Percentiles rank a stretch among this genome's conserved stretches.
These are phyloP conservation scores for Candida tetrigidarum DNA, from an alignment of 1,139 yeast species.

Conservation along the genomic window DNA sequence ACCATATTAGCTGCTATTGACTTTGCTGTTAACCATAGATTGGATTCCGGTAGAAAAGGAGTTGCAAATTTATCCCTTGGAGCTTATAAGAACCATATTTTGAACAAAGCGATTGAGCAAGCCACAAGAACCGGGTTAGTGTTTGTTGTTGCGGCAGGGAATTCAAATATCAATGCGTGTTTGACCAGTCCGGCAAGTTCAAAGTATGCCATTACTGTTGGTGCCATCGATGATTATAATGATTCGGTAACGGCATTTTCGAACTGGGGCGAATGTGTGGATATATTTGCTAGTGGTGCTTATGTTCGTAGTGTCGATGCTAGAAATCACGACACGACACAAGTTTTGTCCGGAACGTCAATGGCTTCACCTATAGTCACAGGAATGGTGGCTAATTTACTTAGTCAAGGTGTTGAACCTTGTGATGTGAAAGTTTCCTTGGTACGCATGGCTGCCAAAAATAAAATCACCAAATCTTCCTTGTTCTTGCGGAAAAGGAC, in stretches of 20 bases:
- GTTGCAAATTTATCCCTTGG: slow-evolving; percentile 87
- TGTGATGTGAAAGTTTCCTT: slow-evolving; percentile 42
- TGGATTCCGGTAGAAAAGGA: slow-evolving; percentile 47
- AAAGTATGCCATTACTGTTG: slow-evolving; percentile 73
- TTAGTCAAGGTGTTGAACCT: slow-evolving; percentile 61
- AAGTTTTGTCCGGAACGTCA: slow-evolving; percentile 76
- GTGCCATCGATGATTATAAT: slow-evolving; percentile 77
- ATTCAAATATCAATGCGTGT: slow-evolving; percentile 78
- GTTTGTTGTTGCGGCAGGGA: slow-evolving; percentile 91
- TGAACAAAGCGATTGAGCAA: slow-evolving; percentile 75
- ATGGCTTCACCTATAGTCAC: slow-evolving; percentile 86
- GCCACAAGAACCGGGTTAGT: slow-evolving; percentile 73
- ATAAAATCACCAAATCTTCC: slow-evolving; percentile 39
- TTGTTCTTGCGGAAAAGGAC: slow-evolving; percentile 34
- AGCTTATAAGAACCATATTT: slow-evolving; percentile 62
- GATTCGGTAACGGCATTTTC: slow-evolving; percentile 76
- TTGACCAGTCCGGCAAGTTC: slow-evolving; percentile 82
- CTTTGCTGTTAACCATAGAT: slow-evolving; percentile 66
- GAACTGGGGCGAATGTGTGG: slow-evolving; percentile 90
- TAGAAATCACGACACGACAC: slow-evolving; percentile 29
- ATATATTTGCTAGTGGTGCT: slow-evolving; percentile 82
- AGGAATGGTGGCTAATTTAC: slow-evolving; percentile 66
- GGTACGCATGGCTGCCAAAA: slow-evolving; percentile 37
- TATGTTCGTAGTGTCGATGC: slow-evolving; percentile 54
- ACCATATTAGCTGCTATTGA: slow-evolving; percentile 74